Evolutionary conservation across 441 rosid species (phyloP), one percentile per base, ranked within the genome.

Genomic region (Pelargonium citronellum): DNA sequence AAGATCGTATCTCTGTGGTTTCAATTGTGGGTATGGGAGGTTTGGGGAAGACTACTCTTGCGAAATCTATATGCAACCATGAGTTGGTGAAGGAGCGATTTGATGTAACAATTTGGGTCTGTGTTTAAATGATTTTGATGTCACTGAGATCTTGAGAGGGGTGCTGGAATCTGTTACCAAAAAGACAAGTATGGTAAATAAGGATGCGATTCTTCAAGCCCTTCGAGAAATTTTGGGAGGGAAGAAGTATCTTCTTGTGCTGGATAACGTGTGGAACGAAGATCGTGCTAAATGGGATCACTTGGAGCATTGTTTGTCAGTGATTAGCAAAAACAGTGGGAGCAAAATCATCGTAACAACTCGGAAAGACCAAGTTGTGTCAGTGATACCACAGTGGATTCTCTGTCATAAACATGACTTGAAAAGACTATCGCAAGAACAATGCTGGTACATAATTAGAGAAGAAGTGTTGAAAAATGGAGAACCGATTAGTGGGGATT

Each of bases 31-130:
- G 84, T 0, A 63, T 78, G 37, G 70, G 61, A 0, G 79, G 84
- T 3, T 20, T 83, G 12, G 84, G 84, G 0, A 83, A 83, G 66
- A 81, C 84, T 0, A 43, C 77, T 2, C 66, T 81, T n/a, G 84
- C 84, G 3, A 69, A 73, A 44, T 6, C 43, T 11, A 74, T 79
- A 2, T 77, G 9, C 72, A 16, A 79, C 0, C 49, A 60, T 55
- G 70, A 16, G n/a, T 39, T 5, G 16, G 63, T 27, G 16, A 44
- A 17, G 8, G 66, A 34, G 0, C 66, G 47, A 24, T 83, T 83
- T 43, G 74, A 67, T 15, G 47, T 2, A 5, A 73, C 13, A 16
- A 63, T 73, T 1, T 79, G 79, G 84, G 67, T 79, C 3, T 74
- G 64, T 49, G 74, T 75, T 11, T 78, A 30, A 39, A 75, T 1